Base-by-base conservation (phyloP, 192 early-diverging fungal species). In the Dissophora ornata region DNA sequence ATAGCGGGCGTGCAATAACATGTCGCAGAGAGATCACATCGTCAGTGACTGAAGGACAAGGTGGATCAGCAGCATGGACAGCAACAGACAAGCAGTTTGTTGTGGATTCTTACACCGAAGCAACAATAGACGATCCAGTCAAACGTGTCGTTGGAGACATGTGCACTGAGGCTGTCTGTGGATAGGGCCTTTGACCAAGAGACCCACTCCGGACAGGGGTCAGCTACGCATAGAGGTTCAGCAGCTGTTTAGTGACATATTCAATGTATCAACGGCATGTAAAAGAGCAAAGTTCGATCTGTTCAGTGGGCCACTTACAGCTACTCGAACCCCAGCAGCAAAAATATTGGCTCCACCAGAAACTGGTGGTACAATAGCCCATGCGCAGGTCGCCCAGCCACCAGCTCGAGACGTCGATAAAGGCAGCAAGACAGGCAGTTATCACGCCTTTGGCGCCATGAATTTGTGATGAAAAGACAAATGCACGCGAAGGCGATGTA, bases 331-430 rank as follows among this genome's bases (percentile, higher is more conserved):
- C 83, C 79, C 86, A 85, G 80, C 96, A 98, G 81, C 97, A 97
- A 55, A 91, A 89, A 46, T 86, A 85, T 51, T 87, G 88, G 65
- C 89, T 91, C 52, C 94, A 81, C 44, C 90, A 87, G 86, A 92
- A 95, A 38, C 87, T 89, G 4, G 82, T 85, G 16, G 77, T 80
- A 51, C 96, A 97, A 51, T 91, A 94, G 0, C 96, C 96, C 49
- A 90, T 82, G 62, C 93, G 89, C 60, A 94, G 82, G 80, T 94
- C 92, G 28, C 88, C 90, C 34, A 97, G 80, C 87, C 94, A 93
- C 66, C 93, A 95, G 18, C 89, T 85, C 22, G 85, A 86, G 24
- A 95, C 83, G 57, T 87, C 90, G 46, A 95, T 93, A 60, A 87
- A 83, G 22, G 86, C 85, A 10, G 92, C 93, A 16, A 90, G 12